phyloP scores from a whole-genome alignment of 345 rosid species.

The Clarkia xantiana region DNA sequence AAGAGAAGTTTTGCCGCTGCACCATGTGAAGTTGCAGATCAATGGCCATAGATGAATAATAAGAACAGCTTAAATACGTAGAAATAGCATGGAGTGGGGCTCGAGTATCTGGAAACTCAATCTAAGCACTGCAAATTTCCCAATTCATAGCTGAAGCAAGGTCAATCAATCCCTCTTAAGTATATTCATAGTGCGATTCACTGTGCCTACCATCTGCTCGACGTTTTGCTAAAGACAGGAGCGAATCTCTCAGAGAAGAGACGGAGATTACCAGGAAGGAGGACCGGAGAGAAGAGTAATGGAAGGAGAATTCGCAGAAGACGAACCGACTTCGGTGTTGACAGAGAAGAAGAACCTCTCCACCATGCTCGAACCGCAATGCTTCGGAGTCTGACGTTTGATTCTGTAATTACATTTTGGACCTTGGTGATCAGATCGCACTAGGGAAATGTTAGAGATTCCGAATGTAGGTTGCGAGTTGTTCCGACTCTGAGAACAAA shows the following conservation, averaged over 20 bases:
- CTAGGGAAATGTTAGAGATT: too few relatives aligned
- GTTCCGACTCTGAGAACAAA: too few relatives aligned
- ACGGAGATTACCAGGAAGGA: conserved; percentile 31
- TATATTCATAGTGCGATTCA: not conserved
- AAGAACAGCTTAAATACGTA: not conserved
- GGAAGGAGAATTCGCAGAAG: conserved; percentile 8
- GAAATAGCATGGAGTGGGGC: not conserved
- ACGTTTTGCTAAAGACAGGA: not conserved
- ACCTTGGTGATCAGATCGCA: too few relatives aligned
- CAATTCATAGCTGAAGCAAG: too few relatives aligned
- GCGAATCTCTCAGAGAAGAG: not conserved
- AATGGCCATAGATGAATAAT: not conserved
- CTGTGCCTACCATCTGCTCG: conserved; percentile 8
- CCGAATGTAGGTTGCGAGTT: too few relatives aligned
- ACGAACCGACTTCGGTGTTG: conserved; percentile 3
- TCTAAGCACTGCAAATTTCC: not conserved
- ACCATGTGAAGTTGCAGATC: not conserved
- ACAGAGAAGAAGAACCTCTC: conserved; percentile 31
- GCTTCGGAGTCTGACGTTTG: too few relatives aligned
- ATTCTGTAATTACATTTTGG: too few relatives aligned
- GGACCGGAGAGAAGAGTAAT: conserved; percentile 69
- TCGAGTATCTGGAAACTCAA: not conserved
- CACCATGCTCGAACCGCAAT: conserved; percentile 13
- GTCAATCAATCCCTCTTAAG: too few relatives aligned
- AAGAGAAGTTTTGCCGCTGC: conserved; percentile 81